These are phyloP conservation scores for Pleurotus ostreatus DNA, from an alignment of 768 basidiomycete genomes.

Conservation along the genomic window DNA sequence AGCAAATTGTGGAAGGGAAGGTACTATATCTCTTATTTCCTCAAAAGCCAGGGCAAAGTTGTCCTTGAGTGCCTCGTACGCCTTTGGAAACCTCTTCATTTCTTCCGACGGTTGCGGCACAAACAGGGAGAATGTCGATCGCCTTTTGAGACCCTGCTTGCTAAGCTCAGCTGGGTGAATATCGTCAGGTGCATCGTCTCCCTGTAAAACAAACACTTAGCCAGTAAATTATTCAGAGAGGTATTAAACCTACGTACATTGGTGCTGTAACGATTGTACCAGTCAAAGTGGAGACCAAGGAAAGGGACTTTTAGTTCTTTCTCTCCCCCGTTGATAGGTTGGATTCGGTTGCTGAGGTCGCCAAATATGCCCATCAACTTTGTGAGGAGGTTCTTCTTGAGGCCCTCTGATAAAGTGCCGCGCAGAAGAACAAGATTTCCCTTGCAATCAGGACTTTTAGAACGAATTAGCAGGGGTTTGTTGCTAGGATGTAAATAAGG, in stretches of 20 bases:
- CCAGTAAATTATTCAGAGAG: background rate
- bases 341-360: too few relatives aligned
- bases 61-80: background rate
- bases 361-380: too few relatives aligned
- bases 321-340: too few relatives aligned
- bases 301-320: background rate
- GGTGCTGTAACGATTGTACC: background rate
- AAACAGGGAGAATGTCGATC: background rate
- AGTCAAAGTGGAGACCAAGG: slow-evolving; percentile 6
- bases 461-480: too few relatives aligned
- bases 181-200: slow-evolving; percentile 2
- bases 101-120: background rate
- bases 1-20: too few relatives aligned
- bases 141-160: background rate
- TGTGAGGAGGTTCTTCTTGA: too few relatives aligned
- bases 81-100: background rate
- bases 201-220: background rate
- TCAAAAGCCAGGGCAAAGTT: slow-evolving; percentile 37
- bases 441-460: too few relatives aligned
- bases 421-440: too few relatives aligned
- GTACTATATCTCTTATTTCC: background rate
- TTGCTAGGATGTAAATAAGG: too few relatives aligned
- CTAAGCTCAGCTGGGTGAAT: background rate
- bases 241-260: background rate
- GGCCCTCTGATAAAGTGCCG: too few relatives aligned